A percentile compares a stretch with the other conserved stretches of the same genome.
Conservation (phyloP, 2,329 filamentous ascomycete species). For the Aspergillus spinulosporus region DNA sequence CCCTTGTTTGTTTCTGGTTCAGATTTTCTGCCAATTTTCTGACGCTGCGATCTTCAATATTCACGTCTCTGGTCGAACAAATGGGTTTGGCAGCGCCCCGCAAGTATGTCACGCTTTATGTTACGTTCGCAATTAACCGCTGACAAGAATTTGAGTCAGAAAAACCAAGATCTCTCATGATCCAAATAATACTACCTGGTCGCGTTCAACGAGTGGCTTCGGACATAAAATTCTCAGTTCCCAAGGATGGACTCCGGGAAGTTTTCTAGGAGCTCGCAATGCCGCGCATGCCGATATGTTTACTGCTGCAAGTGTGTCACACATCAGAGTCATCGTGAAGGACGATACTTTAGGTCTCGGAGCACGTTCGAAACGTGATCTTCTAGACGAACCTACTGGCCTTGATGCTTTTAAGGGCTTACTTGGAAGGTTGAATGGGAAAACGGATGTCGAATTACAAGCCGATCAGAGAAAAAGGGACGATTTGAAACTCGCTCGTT, state of each 20-base stretch:
- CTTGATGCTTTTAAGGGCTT: conserved; percentile 84
- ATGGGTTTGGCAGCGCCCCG: conserved; percentile 71
- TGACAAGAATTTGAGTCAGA: conserved; percentile 36
- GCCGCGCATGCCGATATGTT: conserved; percentile 73
- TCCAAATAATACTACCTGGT: conserved; percentile 95
- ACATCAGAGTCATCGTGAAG: conserved; percentile 81
- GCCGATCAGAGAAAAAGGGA: conserved; percentile 68
- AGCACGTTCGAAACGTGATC: conserved; percentile 70
- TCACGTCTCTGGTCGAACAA: conserved; percentile 8
- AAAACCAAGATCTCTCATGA: conserved; percentile 78
- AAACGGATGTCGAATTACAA: conserved; percentile 70
- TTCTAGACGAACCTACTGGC: conserved; percentile 71
- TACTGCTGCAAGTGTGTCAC: conserved; percentile 76
- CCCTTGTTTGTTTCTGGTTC: too few relatives aligned
- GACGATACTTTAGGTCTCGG: conserved; percentile 91
- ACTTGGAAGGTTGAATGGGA: conserved; percentile 85
- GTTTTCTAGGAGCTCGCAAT: conserved; percentile 75
- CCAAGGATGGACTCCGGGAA: conserved; percentile 88
- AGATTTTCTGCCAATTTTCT: too few relatives aligned
- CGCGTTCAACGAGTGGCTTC: conserved; percentile 75
- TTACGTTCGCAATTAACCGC: neutral
- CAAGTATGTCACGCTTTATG: conserved; percentile 52
- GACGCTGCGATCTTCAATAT: too few relatives aligned
- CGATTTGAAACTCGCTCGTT: conserved; percentile 70
- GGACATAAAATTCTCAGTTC: conserved; percentile 85